These are phyloP conservation scores for Gryganskiella cystojenkinii DNA, from an alignment of 192 early-diverging fungal genomes.

Conservation along the genomic window DNA sequence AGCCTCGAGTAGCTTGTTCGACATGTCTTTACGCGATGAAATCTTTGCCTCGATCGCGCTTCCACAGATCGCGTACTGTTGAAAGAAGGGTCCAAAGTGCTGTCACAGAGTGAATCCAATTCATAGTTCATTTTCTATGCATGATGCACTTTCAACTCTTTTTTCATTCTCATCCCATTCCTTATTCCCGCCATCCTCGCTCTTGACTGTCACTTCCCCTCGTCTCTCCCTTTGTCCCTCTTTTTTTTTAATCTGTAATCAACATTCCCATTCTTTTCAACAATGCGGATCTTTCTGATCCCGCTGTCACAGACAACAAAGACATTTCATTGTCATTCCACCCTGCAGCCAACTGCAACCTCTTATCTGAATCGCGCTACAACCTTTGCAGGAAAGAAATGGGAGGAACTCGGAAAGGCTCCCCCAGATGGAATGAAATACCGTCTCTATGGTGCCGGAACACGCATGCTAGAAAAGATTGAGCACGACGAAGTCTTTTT, in stretches of 20 bases:
- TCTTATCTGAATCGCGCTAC: slow-evolving; percentile 59
- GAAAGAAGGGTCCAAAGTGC: too few relatives aligned
- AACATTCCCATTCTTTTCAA: not conserved
- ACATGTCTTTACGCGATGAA: too few relatives aligned
- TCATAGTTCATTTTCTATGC: too few relatives aligned
- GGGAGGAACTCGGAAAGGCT: slow-evolving; percentile 59
- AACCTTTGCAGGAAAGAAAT: slow-evolving; percentile 63
- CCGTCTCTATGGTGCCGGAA: slow-evolving; percentile 67
- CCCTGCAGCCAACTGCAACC: slow-evolving; percentile 27
- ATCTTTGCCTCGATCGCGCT: too few relatives aligned
- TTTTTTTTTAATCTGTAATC: not conserved
- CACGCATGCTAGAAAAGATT: slow-evolving; percentile 73
- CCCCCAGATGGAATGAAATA: slow-evolving; percentile 63
- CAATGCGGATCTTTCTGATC: slow-evolving; percentile 59
- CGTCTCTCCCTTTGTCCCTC: not conserved
- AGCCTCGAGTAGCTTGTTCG: too few relatives aligned
- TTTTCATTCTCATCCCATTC: not conserved
- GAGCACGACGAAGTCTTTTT: slow-evolving; percentile 82
- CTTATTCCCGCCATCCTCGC: not conserved
- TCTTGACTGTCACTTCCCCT: not conserved
- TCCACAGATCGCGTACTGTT: too few relatives aligned
- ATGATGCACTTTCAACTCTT: not conserved
- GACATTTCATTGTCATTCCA: slow-evolving; percentile 66
- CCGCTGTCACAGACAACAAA: slow-evolving; percentile 60
- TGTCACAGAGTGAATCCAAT: too few relatives aligned